Evolutionary conservation across 2,329 filamentous ascomycete genomes (phyloP).

Genomic region (Alternaria ethzedia): DNA sequence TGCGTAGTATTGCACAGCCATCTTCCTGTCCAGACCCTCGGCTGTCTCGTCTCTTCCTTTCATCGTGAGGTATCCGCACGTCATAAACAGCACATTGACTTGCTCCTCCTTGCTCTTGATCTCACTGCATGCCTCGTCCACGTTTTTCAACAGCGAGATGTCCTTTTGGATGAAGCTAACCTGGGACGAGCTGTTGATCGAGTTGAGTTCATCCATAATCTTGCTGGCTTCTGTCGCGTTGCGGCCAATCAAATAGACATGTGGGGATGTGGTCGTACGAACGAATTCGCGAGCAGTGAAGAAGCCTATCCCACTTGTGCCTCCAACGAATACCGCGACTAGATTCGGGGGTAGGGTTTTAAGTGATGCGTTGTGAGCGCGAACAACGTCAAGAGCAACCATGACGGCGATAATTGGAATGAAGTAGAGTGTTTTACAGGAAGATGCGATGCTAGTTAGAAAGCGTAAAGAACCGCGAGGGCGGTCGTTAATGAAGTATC

Average conservation of each 20-base stretch:
- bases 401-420: slow-evolving; percentile 11
- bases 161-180: slow-evolving; percentile 53
- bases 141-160: slow-evolving; percentile 49
- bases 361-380: slow-evolving; percentile 33
- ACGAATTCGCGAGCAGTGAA: slow-evolving; percentile 54
- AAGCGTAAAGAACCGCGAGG: neutral
- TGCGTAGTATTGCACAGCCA: slow-evolving; percentile 43
- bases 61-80: slow-evolving; percentile 56
- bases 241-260: slow-evolving; percentile 54
- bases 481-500: neutral
- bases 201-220: slow-evolving; percentile 47
- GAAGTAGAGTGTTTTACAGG: neutral
- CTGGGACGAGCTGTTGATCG: slow-evolving; percentile 47
- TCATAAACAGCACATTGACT: slow-evolving; percentile 64
- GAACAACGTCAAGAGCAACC: slow-evolving; percentile 31
- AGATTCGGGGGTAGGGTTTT: slow-evolving; percentile 32
- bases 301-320: slow-evolving; percentile 53
- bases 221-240: slow-evolving; percentile 46
- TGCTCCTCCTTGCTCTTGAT: slow-evolving; percentile 58
- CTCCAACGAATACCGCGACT: slow-evolving; percentile 49
- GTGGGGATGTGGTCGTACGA: slow-evolving; percentile 46
- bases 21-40: slow-evolving; percentile 47
- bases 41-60: slow-evolving; percentile 46
- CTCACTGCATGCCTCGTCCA: slow-evolving; percentile 54
- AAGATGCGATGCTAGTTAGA: neutral